Base-by-base conservation (phyloP, 1,284 basidiomycete species). In the Leccinum fallax region DNA sequence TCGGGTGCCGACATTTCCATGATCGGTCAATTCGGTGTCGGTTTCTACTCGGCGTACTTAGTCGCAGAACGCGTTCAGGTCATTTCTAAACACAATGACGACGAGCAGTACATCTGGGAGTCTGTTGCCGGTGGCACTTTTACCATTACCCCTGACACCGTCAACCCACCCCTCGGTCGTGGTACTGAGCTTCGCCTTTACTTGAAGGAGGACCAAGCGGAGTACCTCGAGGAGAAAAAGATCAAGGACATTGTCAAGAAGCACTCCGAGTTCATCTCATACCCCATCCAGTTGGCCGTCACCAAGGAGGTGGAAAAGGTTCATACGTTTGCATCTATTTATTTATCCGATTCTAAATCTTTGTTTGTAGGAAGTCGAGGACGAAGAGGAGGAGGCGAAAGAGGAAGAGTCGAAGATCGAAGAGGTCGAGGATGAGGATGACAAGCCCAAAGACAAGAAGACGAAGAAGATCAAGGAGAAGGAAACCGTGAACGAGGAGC, bases 71-170 rank as follows among this genome's bases (percentile, higher is more conserved):
- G 91, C 69, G 97, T 99, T 10, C 95, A 98, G 82, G 93, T 99
- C 76, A 93, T 98, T 82, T 97, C 97, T 72, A 99, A 99, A 85
- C 94, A 99, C 89, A 99, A 99, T 77, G 97, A 99, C 75, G 97
- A 99, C 78, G 97, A 99, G 82, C 97, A 99, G 83, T 98, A 99
- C 86, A 96, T 98, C 80, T 99, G 97, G 97, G 97, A 98, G 86
- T 98, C 97, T 21, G 92, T 97, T 66, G 97, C 97, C 53, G 97
- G 97, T 76, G 97, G 97, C 65, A 99, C 97, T 61, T 99, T 99
- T 85, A 99, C 97, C 77, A 98, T 99, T 82, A 97, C 95, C 63
- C 92, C 83, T 66, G 97, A 99, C 81, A 93, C 88, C 63, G 80
- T 89, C 76, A 96, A 96, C 82, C 89, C 92, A 52, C 85, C 92